phyloP scores from a whole-genome alignment of 2,329 filamentous ascomycete genomes.

The Cryphonectria nitschkei region DNA sequence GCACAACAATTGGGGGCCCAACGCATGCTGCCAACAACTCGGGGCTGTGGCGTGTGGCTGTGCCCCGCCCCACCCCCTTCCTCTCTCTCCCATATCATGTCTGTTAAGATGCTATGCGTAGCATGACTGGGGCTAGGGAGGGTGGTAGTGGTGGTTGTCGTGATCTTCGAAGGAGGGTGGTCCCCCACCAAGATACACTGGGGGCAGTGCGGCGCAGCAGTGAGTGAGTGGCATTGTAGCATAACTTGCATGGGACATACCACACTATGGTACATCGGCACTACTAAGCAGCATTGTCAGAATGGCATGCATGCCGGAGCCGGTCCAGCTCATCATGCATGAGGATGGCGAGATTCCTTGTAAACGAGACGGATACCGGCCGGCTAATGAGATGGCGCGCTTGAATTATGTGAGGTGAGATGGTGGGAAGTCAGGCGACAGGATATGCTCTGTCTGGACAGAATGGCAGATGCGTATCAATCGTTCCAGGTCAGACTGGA shows the following conservation, averaged over 20 bases:
- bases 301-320: not conserved
- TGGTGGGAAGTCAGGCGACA: not conserved
- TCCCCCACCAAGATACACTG: not conserved
- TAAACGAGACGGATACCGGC: slow-evolving; percentile 9
- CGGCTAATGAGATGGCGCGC: slow-evolving; percentile 14
- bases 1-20: not conserved
- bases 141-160: not conserved
- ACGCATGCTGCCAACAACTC: not conserved
- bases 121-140: not conserved
- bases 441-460: not conserved
- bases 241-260: not conserved
- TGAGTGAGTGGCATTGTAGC: not conserved
- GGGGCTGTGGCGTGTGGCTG: not conserved
- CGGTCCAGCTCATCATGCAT: slow-evolving; percentile 45
- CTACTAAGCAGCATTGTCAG: not conserved
- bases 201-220: not conserved
- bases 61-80: not conserved
- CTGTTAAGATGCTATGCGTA: not conserved
- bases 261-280: not conserved
- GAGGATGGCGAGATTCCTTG: slow-evolving; percentile 34
- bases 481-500: slow-evolving; percentile 14
- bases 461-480: not conserved
- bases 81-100: not conserved
- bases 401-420: slow-evolving; percentile 1
- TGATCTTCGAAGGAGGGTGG: not conserved